A percentile compares a stretch with the other conserved stretches of the same genome.
These are phyloP conservation scores for Collybiopsis luxurians DNA, from an alignment of 768 basidiomycete species.

Conservation along the genomic window DNA sequence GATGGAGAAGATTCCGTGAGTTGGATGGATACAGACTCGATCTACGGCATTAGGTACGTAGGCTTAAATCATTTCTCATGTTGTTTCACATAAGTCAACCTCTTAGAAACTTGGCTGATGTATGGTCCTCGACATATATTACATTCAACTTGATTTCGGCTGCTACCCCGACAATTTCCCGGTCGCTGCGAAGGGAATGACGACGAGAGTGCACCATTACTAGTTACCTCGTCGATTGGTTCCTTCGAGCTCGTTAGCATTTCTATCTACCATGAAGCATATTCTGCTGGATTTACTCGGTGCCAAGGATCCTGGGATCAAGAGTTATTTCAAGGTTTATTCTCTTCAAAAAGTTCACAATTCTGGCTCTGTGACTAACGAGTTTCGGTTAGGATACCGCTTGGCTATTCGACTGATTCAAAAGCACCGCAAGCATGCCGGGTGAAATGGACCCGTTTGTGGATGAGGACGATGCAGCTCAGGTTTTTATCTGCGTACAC, in stretches of 20 bases:
- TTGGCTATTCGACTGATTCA: constrained; percentile 87
- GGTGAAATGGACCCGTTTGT: constrained; percentile 61
- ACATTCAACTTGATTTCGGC: constrained; percentile 37
- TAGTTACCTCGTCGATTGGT: constrained; percentile 29
- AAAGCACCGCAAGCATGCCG: constrained; percentile 67
- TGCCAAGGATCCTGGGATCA: constrained; percentile 66
- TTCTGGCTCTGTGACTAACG: not conserved
- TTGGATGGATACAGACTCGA: constrained; percentile 89
- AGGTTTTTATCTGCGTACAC: not conserved
- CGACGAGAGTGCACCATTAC: not conserved
- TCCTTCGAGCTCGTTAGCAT: constrained; percentile 44
- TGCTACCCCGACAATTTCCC: not conserved
- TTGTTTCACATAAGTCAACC: not conserved
- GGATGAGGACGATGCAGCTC: constrained; percentile 30
- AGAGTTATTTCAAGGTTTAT: constrained; percentile 64
- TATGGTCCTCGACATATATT: constrained; percentile 74
- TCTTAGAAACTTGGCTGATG: constrained; percentile 84
- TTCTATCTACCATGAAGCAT: constrained; percentile 81
- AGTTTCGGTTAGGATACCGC: constrained; percentile 56
- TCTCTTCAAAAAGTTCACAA: not conserved
- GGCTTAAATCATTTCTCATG: not conserved
- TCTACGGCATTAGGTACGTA: constrained; percentile 88
- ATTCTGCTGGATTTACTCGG: constrained; percentile 93
- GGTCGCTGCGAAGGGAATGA: too few relatives aligned
- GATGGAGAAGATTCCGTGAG: constrained; percentile 94